Evolutionary conservation across 306 rosid species (phyloP).

Genomic region (Lathyrus sativus): DNA sequence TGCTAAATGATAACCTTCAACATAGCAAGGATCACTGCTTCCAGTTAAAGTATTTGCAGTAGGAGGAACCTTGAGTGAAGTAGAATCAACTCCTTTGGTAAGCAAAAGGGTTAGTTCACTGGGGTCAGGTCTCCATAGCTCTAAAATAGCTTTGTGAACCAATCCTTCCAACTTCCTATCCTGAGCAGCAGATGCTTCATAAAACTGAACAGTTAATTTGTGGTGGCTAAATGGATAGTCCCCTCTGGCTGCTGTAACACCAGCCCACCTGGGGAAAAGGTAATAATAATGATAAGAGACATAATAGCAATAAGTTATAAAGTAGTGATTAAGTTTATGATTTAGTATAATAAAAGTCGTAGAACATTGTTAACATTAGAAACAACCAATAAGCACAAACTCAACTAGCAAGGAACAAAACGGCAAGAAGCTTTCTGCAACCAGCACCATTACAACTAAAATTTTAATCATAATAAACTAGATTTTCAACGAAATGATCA

Average conservation of each 20-base stretch:
- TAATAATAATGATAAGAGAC: conserved; percentile 35
- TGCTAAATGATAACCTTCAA: conserved; percentile 96
- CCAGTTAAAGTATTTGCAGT: conserved; percentile 93
- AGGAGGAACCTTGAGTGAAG: conserved; percentile 94
- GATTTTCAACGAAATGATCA: conserved; percentile 2
- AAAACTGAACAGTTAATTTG: conserved; percentile 94
- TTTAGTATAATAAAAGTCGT: conserved; percentile 13
- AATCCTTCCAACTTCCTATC: conserved; percentile 96
- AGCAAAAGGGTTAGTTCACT: conserved; percentile 88
- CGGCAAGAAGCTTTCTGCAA: conserved; percentile 20
- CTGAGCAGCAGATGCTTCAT: conserved; percentile 98
- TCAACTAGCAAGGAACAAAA: conserved; percentile 5
- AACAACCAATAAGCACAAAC: conserved; percentile 14
- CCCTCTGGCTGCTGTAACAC: conserved; percentile 92
- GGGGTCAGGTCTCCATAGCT: conserved; percentile 98
- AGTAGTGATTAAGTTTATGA: conserved; percentile 16
- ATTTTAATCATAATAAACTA: conserved; percentile 4
- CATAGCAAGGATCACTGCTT: conserved; percentile 97
- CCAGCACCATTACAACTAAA: conserved; percentile 1
- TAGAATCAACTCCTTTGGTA: conserved; percentile 87
- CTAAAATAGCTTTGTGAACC: conserved; percentile 98
- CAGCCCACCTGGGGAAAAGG: conserved; percentile 77
- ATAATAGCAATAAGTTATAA: conserved; percentile 12
- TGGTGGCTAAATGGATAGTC: conserved; percentile 99
- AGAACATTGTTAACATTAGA: conserved; percentile 25